Percentiles rank a stretch among this genome's conserved stretches.
These are phyloP conservation scores for Aschersonia sp. DNA, from an alignment of 2,329 filamentous ascomycete species.

Conservation along the genomic window DNA sequence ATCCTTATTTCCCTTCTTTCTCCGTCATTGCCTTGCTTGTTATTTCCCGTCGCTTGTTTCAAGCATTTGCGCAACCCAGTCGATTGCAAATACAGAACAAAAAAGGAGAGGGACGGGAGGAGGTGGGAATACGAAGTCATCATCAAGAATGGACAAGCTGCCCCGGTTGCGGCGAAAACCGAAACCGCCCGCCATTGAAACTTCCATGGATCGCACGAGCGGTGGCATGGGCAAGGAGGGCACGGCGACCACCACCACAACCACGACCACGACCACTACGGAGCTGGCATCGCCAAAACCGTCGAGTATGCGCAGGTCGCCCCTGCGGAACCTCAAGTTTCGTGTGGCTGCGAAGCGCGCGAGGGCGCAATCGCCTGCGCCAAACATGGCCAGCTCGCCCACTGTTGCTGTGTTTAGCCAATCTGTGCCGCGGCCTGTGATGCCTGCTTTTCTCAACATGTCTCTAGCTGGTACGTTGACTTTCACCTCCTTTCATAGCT, in stretches of 20 bases:
- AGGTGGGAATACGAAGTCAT: background rate
- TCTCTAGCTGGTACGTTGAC: constrained; percentile 19
- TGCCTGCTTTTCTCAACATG: constrained; percentile 24
- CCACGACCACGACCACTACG: constrained; percentile 4
- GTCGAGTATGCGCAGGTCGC: constrained; percentile 16
- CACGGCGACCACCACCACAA: constrained; percentile 3
- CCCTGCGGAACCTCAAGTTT: constrained; percentile 30
- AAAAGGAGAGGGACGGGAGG: background rate
- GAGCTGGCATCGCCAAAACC: constrained; percentile 3
- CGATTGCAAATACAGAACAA: background rate
- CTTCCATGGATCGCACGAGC: constrained; percentile 19
- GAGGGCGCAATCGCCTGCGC: constrained; percentile 23
- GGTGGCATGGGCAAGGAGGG: constrained; percentile 12
- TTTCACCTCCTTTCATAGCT: background rate
- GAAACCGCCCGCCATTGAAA: constrained; percentile 27
- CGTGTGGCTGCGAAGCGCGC: constrained; percentile 32
- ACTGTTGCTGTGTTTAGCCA: constrained; percentile 19
- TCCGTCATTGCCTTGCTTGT: background rate
- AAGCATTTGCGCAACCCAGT: no score
- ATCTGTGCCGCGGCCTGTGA: constrained; percentile 16
- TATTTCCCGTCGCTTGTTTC: no score
- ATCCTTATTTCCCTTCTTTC: background rate
- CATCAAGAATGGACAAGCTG: constrained; percentile 23
- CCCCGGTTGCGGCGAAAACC: constrained; percentile 28
- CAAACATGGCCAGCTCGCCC: constrained; percentile 14